Evolutionary conservation across 768 basidiomycete species (phyloP).

Genomic region (Mycena vitilis): DNA sequence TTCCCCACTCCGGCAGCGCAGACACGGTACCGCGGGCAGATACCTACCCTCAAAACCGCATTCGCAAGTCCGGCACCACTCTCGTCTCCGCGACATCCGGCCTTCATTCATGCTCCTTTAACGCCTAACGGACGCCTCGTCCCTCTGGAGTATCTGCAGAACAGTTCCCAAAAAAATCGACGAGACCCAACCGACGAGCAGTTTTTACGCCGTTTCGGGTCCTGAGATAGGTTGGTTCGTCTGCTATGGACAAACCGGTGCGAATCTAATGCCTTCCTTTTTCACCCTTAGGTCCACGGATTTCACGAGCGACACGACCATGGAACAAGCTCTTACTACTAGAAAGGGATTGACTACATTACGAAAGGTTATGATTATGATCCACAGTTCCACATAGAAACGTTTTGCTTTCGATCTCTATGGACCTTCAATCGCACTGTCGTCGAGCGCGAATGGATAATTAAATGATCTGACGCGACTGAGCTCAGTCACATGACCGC

Average conservation of each 20-base stretch:
- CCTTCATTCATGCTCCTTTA: conserved; percentile 22
- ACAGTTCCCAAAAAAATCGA: conserved; percentile 47
- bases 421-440: conserved; percentile 8
- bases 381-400: conserved; percentile 15
- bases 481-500: conserved; percentile 24
- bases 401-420: not conserved
- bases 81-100: conserved; percentile 33
- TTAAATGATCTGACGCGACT: conserved; percentile 11
- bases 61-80: conserved; percentile 24
- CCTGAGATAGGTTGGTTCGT: conserved; percentile 16
- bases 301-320: conserved; percentile 10
- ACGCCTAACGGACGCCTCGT: conserved; percentile 45
- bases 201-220: conserved; percentile 55
- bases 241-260: not conserved
- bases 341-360: not conserved
- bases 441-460: not conserved
- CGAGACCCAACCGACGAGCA: conserved; percentile 61
- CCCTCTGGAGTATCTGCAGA: conserved; percentile 56
- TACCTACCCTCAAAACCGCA: conserved; percentile 26
- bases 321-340: conserved; percentile 15
- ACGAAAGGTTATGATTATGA: conserved; percentile 12
- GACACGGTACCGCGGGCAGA: conserved; percentile 37
- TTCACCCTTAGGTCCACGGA: conserved; percentile 2
- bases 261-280: not conserved
- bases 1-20: conserved; percentile 35